These are phyloP conservation scores for Nevesoporus exiguus DNA, from an alignment of 768 basidiomycete genomes.

Conservation along the genomic window DNA sequence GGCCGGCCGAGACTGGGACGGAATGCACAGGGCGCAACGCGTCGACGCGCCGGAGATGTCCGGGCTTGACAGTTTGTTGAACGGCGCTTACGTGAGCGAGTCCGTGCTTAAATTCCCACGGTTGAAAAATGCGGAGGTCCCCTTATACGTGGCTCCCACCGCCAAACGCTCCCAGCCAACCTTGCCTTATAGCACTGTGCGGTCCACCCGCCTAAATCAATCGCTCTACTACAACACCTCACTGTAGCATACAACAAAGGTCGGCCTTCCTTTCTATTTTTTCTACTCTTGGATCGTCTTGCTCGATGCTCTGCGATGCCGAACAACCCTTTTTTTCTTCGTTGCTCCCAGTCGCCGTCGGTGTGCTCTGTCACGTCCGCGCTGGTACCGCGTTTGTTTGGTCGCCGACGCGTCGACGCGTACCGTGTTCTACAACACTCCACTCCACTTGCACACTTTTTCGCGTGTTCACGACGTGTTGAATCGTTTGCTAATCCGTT, in stretches of 20 bases:
- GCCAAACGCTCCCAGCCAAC: constrained; percentile 36
- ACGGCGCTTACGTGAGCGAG: constrained; percentile 33
- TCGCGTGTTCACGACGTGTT: constrained; percentile 38
- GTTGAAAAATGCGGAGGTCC: constrained; percentile 28
- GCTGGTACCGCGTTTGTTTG: constrained; percentile 34
- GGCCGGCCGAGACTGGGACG: constrained; percentile 18
- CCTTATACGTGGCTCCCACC: constrained; percentile 39
- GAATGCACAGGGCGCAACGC: constrained; percentile 1
- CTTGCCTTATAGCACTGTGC: constrained; percentile 37
- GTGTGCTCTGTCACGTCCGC: constrained; percentile 14
- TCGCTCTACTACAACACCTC: constrained; percentile 20
- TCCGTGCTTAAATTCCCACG: constrained; percentile 36
- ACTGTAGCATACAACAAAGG: constrained; percentile 32
- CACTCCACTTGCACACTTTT: constrained; percentile 29
- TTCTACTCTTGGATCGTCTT: constrained; percentile 21
- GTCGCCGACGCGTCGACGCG: constrained; percentile 37
- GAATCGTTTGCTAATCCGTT: constrained; percentile 34
- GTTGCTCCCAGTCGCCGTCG: constrained; percentile 24
- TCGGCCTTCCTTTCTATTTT: constrained; percentile 21
- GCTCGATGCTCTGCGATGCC: constrained; percentile 22
- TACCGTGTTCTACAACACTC: constrained; percentile 27
- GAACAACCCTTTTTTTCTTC: constrained; percentile 4
- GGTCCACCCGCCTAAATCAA: constrained; percentile 35
- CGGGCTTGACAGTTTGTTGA: constrained; percentile 29
- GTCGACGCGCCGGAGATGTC: constrained; percentile 24